Evolutionary conservation across 116 monocot genomes (phyloP), one percentile per base, ranked within the genome.

Genomic region (Papilionanthe hybrid): DNA sequence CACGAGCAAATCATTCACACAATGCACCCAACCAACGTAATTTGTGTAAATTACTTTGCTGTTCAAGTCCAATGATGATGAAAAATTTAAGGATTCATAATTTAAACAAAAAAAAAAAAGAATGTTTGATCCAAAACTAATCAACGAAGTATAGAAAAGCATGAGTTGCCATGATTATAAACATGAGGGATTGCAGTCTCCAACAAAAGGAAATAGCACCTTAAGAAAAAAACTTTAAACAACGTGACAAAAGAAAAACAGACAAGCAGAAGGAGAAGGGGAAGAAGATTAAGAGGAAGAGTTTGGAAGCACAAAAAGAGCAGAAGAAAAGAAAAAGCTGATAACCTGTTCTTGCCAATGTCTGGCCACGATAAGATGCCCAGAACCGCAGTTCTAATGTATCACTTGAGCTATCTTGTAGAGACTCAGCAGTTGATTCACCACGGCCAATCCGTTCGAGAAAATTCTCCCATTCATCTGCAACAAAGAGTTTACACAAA

Each of bases 381-480:
- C 96, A 96, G 81, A 96, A 96, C n/a, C 96, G 87, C 75, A 96
- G 72, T 67, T 96, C 94, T 80, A 96, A 83, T 9, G 77, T 88
- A 57, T 93, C 90, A 71, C 69, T 81, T 10, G 88, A 81, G 84
- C 75, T 91, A 28, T 88, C 88, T 77, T 84, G 55, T 42, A 93
- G 79, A 85, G 89, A 83, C 42, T 96, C 90, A 27, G 81, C 89
- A 81, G 92, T 86, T 72, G 82, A 90, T n/a, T 85, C 83, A 53
- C 80, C 82, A 84, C 88, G 84, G 17, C 84, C 89, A 81, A 90
- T 96, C 77, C 96, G 83, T 83, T 96, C 94, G 69, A 94, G 78
- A 79, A 96, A 96, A 79, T 96, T 96, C 23, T 83, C 88, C 96
- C 96, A 96, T 79, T 96, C 96, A 90, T 96, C 96, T 96, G 77